Conservation (phyloP, 768 basidiomycete genomes). For the Serendipita sp. region DNA sequence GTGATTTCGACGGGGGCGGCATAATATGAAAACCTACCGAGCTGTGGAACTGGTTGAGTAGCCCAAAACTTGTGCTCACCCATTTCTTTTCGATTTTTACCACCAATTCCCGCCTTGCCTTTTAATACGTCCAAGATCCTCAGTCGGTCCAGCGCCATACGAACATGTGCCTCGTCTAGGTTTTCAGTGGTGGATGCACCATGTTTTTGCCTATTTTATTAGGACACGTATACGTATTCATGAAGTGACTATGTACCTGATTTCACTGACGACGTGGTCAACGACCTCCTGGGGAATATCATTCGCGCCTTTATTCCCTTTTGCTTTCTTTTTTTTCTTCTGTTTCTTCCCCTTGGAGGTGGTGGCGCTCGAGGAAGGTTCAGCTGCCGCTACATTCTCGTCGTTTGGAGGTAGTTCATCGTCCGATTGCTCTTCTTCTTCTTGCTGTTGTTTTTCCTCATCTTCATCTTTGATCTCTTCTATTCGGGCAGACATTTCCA, state of each 20-base stretch:
- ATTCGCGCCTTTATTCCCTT: slow-evolving; percentile 35
- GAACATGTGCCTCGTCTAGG: slow-evolving; percentile 48
- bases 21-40: slow-evolving; percentile 28
- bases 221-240: background rate
- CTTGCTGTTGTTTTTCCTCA: slow-evolving; percentile 8
- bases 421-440: slow-evolving; percentile 14
- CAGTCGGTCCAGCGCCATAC: slow-evolving; percentile 54
- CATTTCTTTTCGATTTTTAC: slow-evolving; percentile 60
- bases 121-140: slow-evolving; percentile 74
- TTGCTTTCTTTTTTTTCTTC: slow-evolving; percentile 83
- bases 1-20: slow-evolving; percentile 4
- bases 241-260: slow-evolving; percentile 19
- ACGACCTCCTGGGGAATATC: slow-evolving; percentile 47
- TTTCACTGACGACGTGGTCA: slow-evolving; percentile 47
- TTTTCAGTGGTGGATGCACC: slow-evolving; percentile 22
- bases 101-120: slow-evolving; percentile 63
- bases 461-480: slow-evolving; percentile 1
- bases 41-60: slow-evolving; percentile 92
- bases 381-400: slow-evolving; percentile 11
- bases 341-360: slow-evolving; percentile 44
- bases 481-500: background rate
- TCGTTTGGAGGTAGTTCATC: slow-evolving; percentile 9
- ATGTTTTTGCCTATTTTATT: slow-evolving; percentile 31
- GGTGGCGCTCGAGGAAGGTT: slow-evolving; percentile 16
- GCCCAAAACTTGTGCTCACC: slow-evolving; percentile 97